Evolutionary conservation across 2,329 filamentous ascomycete species (phyloP), one percentile per base, ranked within the genome.

Genomic region (Fusarium xyrophilum): DNA sequence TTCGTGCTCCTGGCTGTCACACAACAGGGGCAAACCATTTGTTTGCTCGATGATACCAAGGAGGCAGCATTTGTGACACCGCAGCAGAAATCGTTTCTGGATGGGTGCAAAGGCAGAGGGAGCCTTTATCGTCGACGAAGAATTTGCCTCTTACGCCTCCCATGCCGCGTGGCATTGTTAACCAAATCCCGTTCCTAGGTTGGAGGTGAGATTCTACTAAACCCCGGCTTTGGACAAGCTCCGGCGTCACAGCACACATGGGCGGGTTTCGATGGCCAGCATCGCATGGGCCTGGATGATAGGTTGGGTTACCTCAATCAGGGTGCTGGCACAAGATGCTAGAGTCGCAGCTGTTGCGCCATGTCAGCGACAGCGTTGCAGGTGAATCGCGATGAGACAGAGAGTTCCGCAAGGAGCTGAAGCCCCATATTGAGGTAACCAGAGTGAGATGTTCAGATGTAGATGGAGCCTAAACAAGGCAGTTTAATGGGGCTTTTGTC

Each of bases 241-340:
- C 67, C 55, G 52, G 33, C 59, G 67, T 67, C 63, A 70, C 63
- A 27, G 35, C 54, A 63, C 54, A 54, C 60, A 64, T 53, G 52
- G 65, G 54, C 55, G 25, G 40, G 63, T 69, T 68, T 70, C 63
- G 70, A 47, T 65, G 54, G 67, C 36, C 40, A 52, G 53, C 42
- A 50, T 40, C 28, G 44, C 46, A 48, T 47, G 39, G 52, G 25
- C 53, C 38, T 44, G 42, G 43, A 60, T 52, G 42, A 46, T 38
- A 62, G 56, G 50, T 35, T 62, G 56, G 44, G 66, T 48, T 69
- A 56, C 67, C 67, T 69, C 64, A 54, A 61, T 54, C 67, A 67
- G 58, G 54, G 33, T 53, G 33, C 54, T 56, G 59, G 44, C 50
- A 36, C 28, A 46, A 51, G 14, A n/a, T 47, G 33, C 55, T 55